Percentiles rank a stretch among this genome's conserved stretches.
phyloP scores from a whole-genome alignment of 306 rosid genomes.

The Vigna nakashimae region DNA sequence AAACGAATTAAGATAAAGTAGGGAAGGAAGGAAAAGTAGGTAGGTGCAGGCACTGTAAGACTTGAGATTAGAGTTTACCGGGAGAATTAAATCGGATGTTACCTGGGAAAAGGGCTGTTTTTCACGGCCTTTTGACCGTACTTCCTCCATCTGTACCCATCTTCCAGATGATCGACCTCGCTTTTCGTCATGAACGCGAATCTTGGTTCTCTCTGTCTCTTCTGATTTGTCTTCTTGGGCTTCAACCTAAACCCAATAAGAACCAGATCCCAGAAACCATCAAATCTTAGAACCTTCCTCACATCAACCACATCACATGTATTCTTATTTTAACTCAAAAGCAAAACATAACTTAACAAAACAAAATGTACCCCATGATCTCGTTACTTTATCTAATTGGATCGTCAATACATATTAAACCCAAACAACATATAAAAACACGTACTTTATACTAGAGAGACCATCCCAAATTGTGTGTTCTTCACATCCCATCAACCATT shows the following conservation, averaged over 20 bases:
- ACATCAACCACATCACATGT: conserved; percentile 29
- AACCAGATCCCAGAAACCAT: conserved; percentile 42
- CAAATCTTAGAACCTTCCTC: conserved; percentile 36
- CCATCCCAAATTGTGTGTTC: conserved; percentile 5
- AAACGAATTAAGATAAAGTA: background rate
- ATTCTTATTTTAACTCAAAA: conserved; percentile 34
- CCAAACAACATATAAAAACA: conserved; percentile 22
- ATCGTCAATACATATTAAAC: conserved; percentile 10
- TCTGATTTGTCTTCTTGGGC: conserved; percentile 73
- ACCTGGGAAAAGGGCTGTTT: conserved; percentile 97
- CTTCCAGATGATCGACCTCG: conserved; percentile 98
- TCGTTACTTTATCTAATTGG: conserved; percentile 9
- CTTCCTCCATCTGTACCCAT: conserved; percentile 99
- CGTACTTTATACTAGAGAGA: conserved; percentile 28
- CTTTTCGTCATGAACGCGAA: conserved; percentile 98
- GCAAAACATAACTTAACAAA: background rate
- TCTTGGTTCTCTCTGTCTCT: conserved; percentile 85
- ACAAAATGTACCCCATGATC: conserved; percentile 7
- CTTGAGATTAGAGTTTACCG: background rate
- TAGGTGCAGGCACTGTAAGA: background rate
- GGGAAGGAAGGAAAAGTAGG: conserved; percentile 7
- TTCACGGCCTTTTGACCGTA: conserved; percentile 98
- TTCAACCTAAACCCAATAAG: conserved; percentile 62
- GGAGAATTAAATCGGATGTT: background rate
- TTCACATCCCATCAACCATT: conserved; percentile 35